Conservation (phyloP, 306 rosid genomes). For the Fagus crenata region DNA sequence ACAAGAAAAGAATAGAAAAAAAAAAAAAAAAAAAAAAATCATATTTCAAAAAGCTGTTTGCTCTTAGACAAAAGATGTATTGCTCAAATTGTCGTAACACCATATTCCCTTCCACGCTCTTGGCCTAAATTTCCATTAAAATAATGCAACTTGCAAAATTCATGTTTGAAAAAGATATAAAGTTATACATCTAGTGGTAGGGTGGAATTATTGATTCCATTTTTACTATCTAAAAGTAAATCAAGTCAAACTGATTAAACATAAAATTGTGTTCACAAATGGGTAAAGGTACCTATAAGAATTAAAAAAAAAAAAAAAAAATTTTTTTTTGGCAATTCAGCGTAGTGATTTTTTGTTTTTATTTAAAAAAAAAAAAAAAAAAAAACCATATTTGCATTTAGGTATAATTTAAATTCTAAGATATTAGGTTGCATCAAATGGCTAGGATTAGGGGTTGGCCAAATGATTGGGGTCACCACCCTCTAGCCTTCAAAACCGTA, state of each 20-base stretch:
- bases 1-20: background rate
- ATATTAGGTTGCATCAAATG: constrained; percentile 16
- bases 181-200: background rate
- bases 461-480: no score
- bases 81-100: background rate
- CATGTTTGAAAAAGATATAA: background rate
- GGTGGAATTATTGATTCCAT: background rate
- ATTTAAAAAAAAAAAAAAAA: background rate
- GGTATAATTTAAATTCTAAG: no score
- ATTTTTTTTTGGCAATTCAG: background rate
- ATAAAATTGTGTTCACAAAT: background rate
- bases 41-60: background rate
- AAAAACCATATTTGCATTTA: no score
- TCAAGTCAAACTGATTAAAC: background rate
- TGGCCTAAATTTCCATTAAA: background rate
- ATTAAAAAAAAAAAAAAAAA: no score
- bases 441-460: background rate
- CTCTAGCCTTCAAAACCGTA: no score
- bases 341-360: background rate
- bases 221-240: background rate
- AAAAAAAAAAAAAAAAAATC: background rate
- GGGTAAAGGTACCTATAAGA: background rate
- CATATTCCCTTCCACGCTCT: background rate
- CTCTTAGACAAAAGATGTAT: background rate
- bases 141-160: background rate